Percentiles rank a stretch among this genome's conserved stretches.
Evolutionary conservation across 306 rosid species (phyloP).

Genomic region (Hippophae gyantsensis): DNA sequence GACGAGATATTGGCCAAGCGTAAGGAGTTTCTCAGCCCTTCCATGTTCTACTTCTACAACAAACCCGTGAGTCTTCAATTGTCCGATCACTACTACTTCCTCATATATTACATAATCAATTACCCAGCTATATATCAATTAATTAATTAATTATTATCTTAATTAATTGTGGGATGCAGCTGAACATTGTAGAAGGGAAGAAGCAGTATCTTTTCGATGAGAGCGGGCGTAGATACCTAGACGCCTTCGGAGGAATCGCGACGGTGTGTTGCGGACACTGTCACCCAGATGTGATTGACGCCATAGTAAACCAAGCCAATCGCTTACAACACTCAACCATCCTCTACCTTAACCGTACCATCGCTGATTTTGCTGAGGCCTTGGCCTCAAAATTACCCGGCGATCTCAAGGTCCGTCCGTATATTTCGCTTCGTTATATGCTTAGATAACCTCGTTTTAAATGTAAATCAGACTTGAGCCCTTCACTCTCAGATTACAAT

Average conservation of each 20-base stretch:
- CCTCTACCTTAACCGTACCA: conserved; percentile 63
- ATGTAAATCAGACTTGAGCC: too few species aligned
- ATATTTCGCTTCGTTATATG: not conserved
- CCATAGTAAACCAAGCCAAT: conserved; percentile 59
- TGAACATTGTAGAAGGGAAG: conserved; percentile 78
- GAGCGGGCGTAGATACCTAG: conserved; percentile 72
- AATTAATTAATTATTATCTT: too few species aligned
- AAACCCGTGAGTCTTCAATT: conserved; percentile 47
- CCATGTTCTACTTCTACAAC: conserved; percentile 50
- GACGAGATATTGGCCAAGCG: conserved; percentile 71
- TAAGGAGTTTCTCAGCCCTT: conserved; percentile 64
- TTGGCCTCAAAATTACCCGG: conserved; percentile 77
- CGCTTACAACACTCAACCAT: conserved; percentile 79
- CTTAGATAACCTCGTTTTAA: too few species aligned
- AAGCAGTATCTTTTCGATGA: conserved; percentile 83
- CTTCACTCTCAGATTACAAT: too few species aligned
- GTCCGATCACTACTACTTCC: not conserved
- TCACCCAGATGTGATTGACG: conserved; percentile 85
- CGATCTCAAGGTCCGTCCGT: conserved; percentile 55
- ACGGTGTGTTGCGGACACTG: conserved; percentile 96
- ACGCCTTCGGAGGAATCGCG: conserved; percentile 91
- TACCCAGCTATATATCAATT: too few species aligned
- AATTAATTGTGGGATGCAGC: conserved; percentile 21
- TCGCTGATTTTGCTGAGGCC: conserved; percentile 83
- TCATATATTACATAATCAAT: too few species aligned